Conservation (phyloP, 306 rosid genomes). For the Gleditsia sinensis region DNA sequence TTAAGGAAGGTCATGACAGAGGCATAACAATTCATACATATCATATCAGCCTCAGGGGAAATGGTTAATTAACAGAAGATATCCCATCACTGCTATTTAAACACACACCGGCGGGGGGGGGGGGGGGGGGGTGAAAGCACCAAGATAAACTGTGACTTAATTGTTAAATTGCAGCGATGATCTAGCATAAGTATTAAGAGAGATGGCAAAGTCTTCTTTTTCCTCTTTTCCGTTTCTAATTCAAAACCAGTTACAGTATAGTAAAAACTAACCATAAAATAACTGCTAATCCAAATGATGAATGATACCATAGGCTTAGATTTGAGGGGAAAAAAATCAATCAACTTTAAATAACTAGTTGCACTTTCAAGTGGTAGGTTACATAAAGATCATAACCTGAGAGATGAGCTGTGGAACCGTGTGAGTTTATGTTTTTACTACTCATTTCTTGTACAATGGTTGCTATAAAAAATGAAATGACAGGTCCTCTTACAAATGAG, state of each 20-base stretch:
- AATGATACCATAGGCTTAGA: conserved; percentile 2
- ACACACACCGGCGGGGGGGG: conserved; percentile 1
- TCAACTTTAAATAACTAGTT: conserved; percentile 3
- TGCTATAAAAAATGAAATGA: conserved; percentile 23
- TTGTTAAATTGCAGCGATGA: conserved; percentile 17
- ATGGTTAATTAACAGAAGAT: conserved; percentile 5
- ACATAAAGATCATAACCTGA: conserved; percentile 7
- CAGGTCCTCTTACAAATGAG: conserved; percentile 7
- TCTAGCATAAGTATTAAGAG: not conserved
- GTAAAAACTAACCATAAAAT: conserved; percentile 7
- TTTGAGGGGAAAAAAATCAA: not conserved
- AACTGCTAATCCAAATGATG: conserved; percentile 9
- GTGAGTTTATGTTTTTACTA: not conserved
- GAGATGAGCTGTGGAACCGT: not conserved
- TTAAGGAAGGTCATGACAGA: not conserved
- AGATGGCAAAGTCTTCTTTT: conserved; percentile 4
- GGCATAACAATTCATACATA: conserved; percentile 1
- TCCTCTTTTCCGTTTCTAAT: conserved; percentile 9
- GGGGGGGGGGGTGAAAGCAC: not conserved
- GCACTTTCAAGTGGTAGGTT: conserved; percentile 10
- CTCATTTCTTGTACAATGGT: conserved; percentile 16
- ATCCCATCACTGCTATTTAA: conserved; percentile 22
- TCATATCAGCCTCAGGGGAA: conserved; percentile 17
- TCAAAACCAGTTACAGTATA: not conserved
- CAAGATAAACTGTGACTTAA: conserved; percentile 3